Evolutionary conservation across 805 yeast species (phyloP).

Genomic region (Suhomyces sp.): DNA sequence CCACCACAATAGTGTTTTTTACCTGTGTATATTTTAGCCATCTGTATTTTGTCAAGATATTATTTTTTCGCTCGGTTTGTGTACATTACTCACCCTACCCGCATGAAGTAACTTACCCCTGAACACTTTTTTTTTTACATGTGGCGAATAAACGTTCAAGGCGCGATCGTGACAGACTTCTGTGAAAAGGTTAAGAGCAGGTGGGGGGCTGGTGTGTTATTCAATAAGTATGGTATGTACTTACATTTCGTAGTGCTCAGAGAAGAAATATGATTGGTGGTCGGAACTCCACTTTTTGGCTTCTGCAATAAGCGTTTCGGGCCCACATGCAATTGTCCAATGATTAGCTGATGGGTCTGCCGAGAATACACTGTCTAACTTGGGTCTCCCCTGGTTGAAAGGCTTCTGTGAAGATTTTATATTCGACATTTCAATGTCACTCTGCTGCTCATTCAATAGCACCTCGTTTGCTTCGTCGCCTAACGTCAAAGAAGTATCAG

Average conservation of each 20-base stretch:
- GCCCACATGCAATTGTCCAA: constrained; percentile 64
- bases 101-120: no score
- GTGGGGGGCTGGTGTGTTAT: background rate
- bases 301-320: constrained; percentile 40
- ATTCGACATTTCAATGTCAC: constrained; percentile 11
- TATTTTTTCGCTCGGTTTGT: no score
- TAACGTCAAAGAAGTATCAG: constrained; percentile 1
- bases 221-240: background rate
- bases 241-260: constrained; percentile 43
- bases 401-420: constrained; percentile 14
- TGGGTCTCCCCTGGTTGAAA: constrained; percentile 44
- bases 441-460: constrained; percentile 16
- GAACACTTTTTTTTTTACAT: no score
- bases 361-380: constrained; percentile 30
- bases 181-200: no score
- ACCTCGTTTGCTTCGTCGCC: constrained; percentile 18
- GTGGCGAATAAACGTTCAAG: no score
- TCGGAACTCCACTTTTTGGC: constrained; percentile 36
- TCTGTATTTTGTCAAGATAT: background rate
- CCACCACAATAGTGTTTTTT: background rate
- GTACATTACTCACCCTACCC: no score
- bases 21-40: background rate
- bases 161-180: no score
- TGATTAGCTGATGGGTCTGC: constrained; percentile 32
- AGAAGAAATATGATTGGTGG: constrained; percentile 35